Evolutionary conservation across 805 yeast genomes (phyloP), one percentile per base, ranked within the genome.

Genomic region (Starmerella vitae): DNA sequence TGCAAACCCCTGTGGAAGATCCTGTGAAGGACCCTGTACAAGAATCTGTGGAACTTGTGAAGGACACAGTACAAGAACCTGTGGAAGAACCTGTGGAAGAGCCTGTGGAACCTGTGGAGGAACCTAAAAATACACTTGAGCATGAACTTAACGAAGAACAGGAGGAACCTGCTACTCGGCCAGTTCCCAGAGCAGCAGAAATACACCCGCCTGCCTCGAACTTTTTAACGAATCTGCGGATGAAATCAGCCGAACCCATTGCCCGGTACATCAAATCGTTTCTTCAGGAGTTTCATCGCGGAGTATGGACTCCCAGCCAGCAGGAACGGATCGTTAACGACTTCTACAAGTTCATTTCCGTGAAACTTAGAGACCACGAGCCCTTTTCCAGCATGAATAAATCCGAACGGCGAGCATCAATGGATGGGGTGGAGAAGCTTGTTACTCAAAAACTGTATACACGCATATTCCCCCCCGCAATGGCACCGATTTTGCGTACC

Each of bases 401-500:
- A 3, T 68, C 83, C 64, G 74, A 73, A 14, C 70, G 66, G 2
- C 65, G 65, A 17, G 84, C 86, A 53, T 77, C 93, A 2, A 64
- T 76, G 48, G 96, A 85, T 50, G 98, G 98, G 0, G 67, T 91
- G 51, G 99, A 91, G 58, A 91, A 91, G 57, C 66, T 91, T 31
- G 68, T 93, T 8, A 83, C 86, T 93, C 86, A 88, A 40, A 68
- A 94, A 46, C 59, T 93, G 2, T 86, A 84, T 56, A 65, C 66
- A 1, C 72, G 71, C 39, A 78, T 88, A 22, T 93, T 80, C 54
- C 75, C 96, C 0, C 96, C 97, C 0, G 71, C 66, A 32, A 68
- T 72, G n/a, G 61, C 70, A 2, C 62, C 57, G 7, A 48, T 57
- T 5, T 60, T 53, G 43, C 61, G 71, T 42, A 74, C 67, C 37